phyloP scores from a whole-genome alignment of 768 basidiomycete genomes.

The Leucogyrophana mollusca region DNA sequence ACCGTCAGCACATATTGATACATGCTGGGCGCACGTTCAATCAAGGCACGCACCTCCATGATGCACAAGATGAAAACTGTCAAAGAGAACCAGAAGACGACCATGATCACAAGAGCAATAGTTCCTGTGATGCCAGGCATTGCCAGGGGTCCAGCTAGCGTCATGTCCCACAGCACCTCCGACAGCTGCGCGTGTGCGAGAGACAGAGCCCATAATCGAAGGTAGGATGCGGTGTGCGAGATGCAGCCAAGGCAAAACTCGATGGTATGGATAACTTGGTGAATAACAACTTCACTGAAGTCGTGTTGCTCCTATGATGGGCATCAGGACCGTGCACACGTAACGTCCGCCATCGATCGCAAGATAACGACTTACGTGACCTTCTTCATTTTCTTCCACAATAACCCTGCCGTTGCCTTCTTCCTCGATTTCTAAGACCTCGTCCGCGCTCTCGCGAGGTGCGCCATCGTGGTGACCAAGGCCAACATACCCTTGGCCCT shows the following conservation, averaged over 20 bases:
- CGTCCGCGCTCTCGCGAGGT: conserved; percentile 54
- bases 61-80: conserved; percentile 83
- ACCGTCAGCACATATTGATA: conserved; percentile 6
- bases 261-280: conserved; percentile 98
- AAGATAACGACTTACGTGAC: conserved; percentile 56
- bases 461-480: conserved; percentile 57
- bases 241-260: conserved; percentile 99
- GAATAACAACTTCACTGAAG: conserved; percentile 92
- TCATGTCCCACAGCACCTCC: conserved; percentile 92
- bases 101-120: conserved; percentile 47
- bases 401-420: conserved; percentile 76
- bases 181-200: conserved; percentile 97
- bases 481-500: conserved; percentile 82
- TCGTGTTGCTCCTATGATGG: conserved; percentile 73
- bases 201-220: conserved; percentile 96
- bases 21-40: conserved; percentile 15
- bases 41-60: conserved; percentile 77
- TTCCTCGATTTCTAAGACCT: conserved; percentile 72
- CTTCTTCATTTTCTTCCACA: conserved; percentile 66
- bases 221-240: conserved; percentile 93
- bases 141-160: conserved; percentile 60
- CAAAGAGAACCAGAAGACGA: conserved; percentile 72
- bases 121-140: conserved; percentile 65
- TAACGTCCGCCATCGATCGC: conserved; percentile 6
- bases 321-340: conserved; percentile 6